Conservation (phyloP, 163 green algal species). For the Chlorella variabilis region DNA sequence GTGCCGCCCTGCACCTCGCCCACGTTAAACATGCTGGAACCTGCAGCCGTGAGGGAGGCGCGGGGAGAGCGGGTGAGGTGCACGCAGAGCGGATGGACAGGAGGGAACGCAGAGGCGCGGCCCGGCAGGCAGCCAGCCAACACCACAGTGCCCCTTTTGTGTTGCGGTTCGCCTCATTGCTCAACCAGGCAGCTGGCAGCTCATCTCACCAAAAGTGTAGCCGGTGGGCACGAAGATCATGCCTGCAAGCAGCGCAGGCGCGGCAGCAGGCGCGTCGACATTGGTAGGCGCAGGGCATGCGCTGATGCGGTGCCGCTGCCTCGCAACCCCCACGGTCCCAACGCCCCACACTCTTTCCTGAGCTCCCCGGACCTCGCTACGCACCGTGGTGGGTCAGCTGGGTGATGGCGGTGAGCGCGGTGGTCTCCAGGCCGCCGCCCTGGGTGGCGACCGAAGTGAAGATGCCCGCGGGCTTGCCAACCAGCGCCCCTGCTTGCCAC, state of each 20-base stretch:
- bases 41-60: background rate
- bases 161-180: no score
- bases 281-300: no score
- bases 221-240: conserved; percentile 14
- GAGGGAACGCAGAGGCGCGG: no score
- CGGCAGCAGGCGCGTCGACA: no score
- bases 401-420: conserved; percentile 61
- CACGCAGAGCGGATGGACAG: background rate
- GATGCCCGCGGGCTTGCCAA: conserved; percentile 79
- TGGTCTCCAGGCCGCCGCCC: conserved; percentile 76
- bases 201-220: background rate
- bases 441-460: conserved; percentile 79
- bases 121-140: no score
- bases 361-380: background rate
- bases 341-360: no score
- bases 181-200: background rate
- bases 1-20: conserved; percentile 74
- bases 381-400: conserved; percentile 84
- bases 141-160: no score
- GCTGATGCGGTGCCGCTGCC: background rate
- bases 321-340: no score
- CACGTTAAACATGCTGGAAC: conserved; percentile 25
- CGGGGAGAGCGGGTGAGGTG: background rate
- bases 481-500: conserved; percentile 79
- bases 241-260: background rate